Base-by-base conservation (phyloP, 805 yeast genomes). In the Myxozyma sirexii region DNA sequence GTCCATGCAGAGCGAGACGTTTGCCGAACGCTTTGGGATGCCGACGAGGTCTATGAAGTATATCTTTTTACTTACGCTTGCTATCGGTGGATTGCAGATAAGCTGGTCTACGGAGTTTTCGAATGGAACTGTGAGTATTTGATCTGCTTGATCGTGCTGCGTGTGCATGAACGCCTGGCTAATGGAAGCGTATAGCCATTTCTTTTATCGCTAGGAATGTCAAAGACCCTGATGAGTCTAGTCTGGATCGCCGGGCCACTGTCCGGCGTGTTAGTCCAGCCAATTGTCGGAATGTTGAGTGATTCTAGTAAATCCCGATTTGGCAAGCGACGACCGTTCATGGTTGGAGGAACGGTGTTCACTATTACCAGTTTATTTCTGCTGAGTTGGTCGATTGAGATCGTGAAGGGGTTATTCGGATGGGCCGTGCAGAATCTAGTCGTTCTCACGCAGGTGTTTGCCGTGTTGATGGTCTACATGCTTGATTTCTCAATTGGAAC, bases 221-320 rank as follows among this genome's bases (percentile, higher is more conserved):
- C 87, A 1, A 84, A 83, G 65, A 78, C 81, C 23, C 66, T 77
- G 0, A 70, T 84, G 65, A 83, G 86, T 5, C 72, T 84, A 47
- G 79, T 84, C 3, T 84, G 88, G 89, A 77, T 84, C 23, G 87
- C 87, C 0, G 87, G 88, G 1, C 88, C 89, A 0, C 66, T 84
- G 15, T 80, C 85, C 13, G 88, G 88, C 0, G 77, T 85, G 0
- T 63, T 84, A 23, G 86, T 86, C 0, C 88, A 84, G 70, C 89
- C 89, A 0, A 74, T 84, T 3, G 80, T 84, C 41, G 89, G 89
- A 0, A 74, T 82, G 6, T 67, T 82, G 46, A 81, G 85, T 59
- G 89, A 85, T 68, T 77, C 78, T 57, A 79, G 81, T 38, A 72
- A 75, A 57, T 68, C 74, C 47, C 68, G 66, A 33, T 70, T 72